Conservation (phyloP, 2,329 filamentous ascomycete genomes). For the Fusarium oxysporum region DNA sequence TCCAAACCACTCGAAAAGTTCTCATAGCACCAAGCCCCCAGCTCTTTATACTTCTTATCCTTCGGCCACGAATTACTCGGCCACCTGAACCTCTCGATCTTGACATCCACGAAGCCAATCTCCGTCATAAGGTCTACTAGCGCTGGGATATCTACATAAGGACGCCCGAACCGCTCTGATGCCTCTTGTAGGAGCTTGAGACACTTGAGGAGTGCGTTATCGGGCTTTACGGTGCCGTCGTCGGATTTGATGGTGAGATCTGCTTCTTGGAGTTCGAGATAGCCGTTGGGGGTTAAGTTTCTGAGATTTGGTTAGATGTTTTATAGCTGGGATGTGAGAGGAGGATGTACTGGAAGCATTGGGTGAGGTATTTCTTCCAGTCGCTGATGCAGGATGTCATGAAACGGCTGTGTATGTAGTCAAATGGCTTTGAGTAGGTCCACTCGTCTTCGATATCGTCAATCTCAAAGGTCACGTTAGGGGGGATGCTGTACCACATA, state of each 20-base stretch:
- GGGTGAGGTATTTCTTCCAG: neutral
- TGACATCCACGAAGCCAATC: neutral
- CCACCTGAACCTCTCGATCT: neutral
- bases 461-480: neutral
- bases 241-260: neutral
- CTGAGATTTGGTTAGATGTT: neutral
- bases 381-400: neutral
- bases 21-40: neutral
- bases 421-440: neutral
- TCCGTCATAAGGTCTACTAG: neutral
- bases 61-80: neutral
- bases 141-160: neutral
- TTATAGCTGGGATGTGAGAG: rapidly evolving
- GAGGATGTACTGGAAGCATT: neutral
- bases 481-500: neutral
- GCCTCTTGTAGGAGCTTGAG: neutral
- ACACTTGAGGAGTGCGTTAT: neutral
- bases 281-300: neutral
- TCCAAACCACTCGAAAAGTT: neutral
- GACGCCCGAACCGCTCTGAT: neutral
- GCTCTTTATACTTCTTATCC: neutral
- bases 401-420: neutral
- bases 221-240: neutral
- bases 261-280: neutral
- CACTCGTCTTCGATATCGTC: neutral